phyloP scores from a whole-genome alignment of 768 basidiomycete genomes.

The Cytidiella melzeri region DNA sequence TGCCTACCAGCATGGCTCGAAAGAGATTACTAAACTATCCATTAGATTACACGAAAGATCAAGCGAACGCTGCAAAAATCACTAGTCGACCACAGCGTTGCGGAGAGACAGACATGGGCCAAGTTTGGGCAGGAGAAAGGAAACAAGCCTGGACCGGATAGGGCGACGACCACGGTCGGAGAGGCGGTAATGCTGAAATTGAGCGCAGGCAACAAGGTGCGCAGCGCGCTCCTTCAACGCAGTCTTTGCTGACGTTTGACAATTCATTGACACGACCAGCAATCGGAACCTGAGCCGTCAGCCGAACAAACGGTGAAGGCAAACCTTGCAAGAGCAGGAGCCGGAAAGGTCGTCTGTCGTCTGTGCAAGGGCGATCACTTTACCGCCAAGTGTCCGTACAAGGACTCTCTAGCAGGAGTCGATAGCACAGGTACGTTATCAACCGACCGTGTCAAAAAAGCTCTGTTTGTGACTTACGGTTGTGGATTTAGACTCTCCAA shows the following conservation, averaged over 20 bases:
- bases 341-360: slow-evolving; percentile 87
- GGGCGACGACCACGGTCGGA: slow-evolving; percentile 90
- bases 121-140: slow-evolving; percentile 94
- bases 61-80: slow-evolving; percentile 85
- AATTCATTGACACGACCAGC: slow-evolving; percentile 27
- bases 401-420: slow-evolving; percentile 81
- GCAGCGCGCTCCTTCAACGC: slow-evolving; percentile 25
- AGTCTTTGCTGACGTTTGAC: not conserved
- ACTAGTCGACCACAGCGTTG: slow-evolving; percentile 89
- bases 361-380: slow-evolving; percentile 97
- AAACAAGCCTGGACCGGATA: slow-evolving; percentile 81
- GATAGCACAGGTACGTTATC: slow-evolving; percentile 52
- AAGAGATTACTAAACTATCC: not conserved
- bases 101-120: slow-evolving; percentile 87
- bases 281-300: slow-evolving; percentile 59
- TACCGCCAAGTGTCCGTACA: slow-evolving; percentile 98
- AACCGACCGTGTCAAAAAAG: too few species aligned
- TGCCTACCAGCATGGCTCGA: not conserved
- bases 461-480: not conserved
- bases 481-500: slow-evolving; percentile 34
- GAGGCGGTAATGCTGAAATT: slow-evolving; percentile 64
- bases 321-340: slow-evolving; percentile 65
- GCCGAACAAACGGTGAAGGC: slow-evolving; percentile 61
- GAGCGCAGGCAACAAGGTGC: slow-evolving; percentile 49
- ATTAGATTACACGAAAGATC: slow-evolving; percentile 78